Conservation (phyloP, 129 eudicot genomes). For the Scalesia atractyloides region DNA sequence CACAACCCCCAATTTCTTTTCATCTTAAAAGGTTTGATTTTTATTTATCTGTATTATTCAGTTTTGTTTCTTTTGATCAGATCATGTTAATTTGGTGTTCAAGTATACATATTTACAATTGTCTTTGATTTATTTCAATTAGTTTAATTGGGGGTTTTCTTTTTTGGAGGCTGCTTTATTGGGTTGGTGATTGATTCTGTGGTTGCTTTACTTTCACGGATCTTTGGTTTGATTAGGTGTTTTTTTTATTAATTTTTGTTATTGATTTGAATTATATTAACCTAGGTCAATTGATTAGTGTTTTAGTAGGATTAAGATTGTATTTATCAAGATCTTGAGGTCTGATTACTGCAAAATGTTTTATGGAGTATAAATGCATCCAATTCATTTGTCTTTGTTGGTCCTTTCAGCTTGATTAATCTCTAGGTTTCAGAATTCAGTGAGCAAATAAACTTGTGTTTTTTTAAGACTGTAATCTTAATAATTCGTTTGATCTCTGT, state of each 20-base stretch:
- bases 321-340: background rate
- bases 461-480: too few relatives aligned
- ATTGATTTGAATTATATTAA: constrained; percentile 7
- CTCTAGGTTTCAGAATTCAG: background rate
- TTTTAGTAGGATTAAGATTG: background rate
- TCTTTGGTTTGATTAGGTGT: constrained; percentile 20
- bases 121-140: constrained; percentile 13
- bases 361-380: background rate
- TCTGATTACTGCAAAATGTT: constrained; percentile 10
- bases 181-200: constrained; percentile 14
- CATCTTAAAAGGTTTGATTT: constrained; percentile 26
- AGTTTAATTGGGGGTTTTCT: constrained; percentile 3
- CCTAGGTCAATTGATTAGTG: background rate
- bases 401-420: background rate
- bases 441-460: background rate
- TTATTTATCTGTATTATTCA: background rate
- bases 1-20: constrained; percentile 10
- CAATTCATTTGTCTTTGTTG: background rate
- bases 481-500: background rate
- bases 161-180: constrained; percentile 16
- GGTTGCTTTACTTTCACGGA: constrained; percentile 29
- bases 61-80: constrained; percentile 17
- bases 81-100: constrained; percentile 21
- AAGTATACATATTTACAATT: constrained; percentile 7
- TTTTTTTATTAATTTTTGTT: constrained; percentile 10